phyloP scores from a whole-genome alignment of 2,329 filamentous ascomycete species.

The Xylariaceae sp. region DNA sequence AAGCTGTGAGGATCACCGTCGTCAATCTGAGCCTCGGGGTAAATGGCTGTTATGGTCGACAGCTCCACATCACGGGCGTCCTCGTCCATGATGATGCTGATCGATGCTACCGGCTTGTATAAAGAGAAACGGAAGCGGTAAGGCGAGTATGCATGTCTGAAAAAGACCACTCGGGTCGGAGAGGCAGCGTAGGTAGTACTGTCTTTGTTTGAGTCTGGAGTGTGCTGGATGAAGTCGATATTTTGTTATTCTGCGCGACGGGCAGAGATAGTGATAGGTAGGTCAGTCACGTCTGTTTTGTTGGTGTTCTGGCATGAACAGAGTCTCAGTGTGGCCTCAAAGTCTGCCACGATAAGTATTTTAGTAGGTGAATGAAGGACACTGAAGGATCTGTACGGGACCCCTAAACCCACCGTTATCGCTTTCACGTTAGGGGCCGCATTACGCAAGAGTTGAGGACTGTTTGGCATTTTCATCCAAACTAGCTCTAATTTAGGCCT shows the following conservation, averaged over 20 bases:
- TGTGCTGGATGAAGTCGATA: background rate
- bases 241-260: background rate
- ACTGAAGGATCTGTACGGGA: no score
- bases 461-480: no score
- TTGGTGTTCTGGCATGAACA: background rate
- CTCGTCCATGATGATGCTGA: slow-evolving; percentile 30
- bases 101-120: slow-evolving; percentile 21
- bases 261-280: background rate
- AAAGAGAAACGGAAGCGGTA: slow-evolving; percentile 11
- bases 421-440: no score
- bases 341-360: no score
- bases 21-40: slow-evolving; percentile 54
- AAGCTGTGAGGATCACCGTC: slow-evolving; percentile 44
- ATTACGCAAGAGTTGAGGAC: no score
- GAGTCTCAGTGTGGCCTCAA: background rate
- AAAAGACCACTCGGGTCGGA: background rate
- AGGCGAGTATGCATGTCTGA: slow-evolving; percentile 21
- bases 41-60: slow-evolving; percentile 58
- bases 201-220: slow-evolving; percentile 3
- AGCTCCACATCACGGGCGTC: slow-evolving; percentile 55
- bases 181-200: background rate
- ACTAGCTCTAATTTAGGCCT: no score
- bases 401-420: no score
- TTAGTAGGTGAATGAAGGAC: no score
- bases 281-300: background rate